Percentiles rank a stretch among this genome's conserved stretches.
Evolutionary conservation across 768 basidiomycete genomes (phyloP).

Genomic region (Phallus indusiatus): DNA sequence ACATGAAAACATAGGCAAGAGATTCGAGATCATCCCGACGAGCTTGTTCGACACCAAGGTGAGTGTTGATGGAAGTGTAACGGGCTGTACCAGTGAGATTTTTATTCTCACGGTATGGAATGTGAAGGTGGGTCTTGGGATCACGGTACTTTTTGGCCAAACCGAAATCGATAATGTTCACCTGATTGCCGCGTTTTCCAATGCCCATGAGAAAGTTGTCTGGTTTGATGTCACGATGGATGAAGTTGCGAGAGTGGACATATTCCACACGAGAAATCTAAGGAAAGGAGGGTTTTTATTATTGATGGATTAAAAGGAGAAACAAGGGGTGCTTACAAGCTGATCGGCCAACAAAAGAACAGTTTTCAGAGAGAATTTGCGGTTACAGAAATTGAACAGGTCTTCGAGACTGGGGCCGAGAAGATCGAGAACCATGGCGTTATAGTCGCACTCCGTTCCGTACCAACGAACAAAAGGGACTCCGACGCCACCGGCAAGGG

Average conservation of each 20-base stretch:
- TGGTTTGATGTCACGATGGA: constrained; percentile 96
- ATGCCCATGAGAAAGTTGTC: constrained; percentile 99
- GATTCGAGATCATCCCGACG: constrained; percentile 98
- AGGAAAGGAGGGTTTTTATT: background rate
- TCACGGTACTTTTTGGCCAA: constrained; percentile 99
- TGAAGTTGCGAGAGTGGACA: constrained; percentile 98
- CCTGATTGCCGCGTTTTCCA: constrained; percentile 98
- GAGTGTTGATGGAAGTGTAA: constrained; percentile 99
- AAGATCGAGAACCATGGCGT: constrained; percentile 98
- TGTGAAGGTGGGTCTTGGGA: constrained; percentile 99
- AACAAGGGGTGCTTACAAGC: constrained; percentile 46
- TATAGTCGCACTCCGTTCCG: constrained; percentile 96
- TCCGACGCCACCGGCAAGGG: constrained; percentile 97
- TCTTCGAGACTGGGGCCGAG: constrained; percentile 78
- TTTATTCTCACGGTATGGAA: constrained; percentile 99
- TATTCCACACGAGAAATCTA: constrained; percentile 99
- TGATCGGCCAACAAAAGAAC: constrained; percentile 95
- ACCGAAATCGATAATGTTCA: constrained; percentile 95
- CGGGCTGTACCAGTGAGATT: constrained; percentile 98
- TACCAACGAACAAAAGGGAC: constrained; percentile 98
- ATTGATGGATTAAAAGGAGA: background rate
- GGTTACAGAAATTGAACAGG: constrained; percentile 91
- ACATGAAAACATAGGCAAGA: constrained; percentile 98
- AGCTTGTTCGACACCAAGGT: constrained; percentile 96
- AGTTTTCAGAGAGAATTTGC: constrained; percentile 96